These are phyloP conservation scores for Phtheirospermum japonicum DNA, from an alignment of 257 asterid genomes.

Conservation along the genomic window DNA sequence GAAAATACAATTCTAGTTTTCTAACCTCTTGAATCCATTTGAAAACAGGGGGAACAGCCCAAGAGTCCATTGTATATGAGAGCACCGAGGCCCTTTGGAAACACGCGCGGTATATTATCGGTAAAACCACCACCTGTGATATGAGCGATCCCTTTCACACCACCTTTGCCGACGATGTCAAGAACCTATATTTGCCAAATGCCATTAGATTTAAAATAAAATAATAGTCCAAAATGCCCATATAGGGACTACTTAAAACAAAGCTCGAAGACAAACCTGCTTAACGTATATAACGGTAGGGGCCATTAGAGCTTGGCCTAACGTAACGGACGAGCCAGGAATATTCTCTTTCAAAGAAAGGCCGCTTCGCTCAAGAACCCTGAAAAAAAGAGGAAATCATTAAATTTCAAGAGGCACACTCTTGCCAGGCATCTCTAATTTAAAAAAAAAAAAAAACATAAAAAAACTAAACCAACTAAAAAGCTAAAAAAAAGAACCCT, in stretches of 20 bases:
- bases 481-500: too few relatives aligned
- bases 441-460: too few relatives aligned
- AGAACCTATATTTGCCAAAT: slow-evolving; percentile 55
- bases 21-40: slow-evolving; percentile 90
- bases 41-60: slow-evolving; percentile 78
- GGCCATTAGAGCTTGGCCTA: slow-evolving; percentile 90
- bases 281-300: slow-evolving; percentile 88
- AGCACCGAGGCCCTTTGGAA: slow-evolving; percentile 90
- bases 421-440: too few relatives aligned
- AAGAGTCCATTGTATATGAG: slow-evolving; percentile 57
- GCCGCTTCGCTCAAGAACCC: slow-evolving; percentile 80
- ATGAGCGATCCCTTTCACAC: slow-evolving; percentile 96
- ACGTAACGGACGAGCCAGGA: slow-evolving; percentile 58
- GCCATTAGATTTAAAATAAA: neutral
- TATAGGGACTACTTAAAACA: neutral
- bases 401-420: too few relatives aligned
- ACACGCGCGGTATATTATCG: slow-evolving; percentile 89
- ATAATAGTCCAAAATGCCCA: slow-evolving; percentile 9
- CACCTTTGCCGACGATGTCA: slow-evolving; percentile 75
- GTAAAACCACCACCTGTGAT: slow-evolving; percentile 97
- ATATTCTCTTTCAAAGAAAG: slow-evolving; percentile 63
- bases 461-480: too few relatives aligned
- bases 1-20: neutral
- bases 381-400: slow-evolving; percentile 15
- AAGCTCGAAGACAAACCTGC: slow-evolving; percentile 50